Percentiles rank a stretch among this genome's conserved stretches.
Evolutionary conservation across 2,329 filamentous ascomycete genomes (phyloP).

Genomic region (Talaromyces albobiverticillius): DNA sequence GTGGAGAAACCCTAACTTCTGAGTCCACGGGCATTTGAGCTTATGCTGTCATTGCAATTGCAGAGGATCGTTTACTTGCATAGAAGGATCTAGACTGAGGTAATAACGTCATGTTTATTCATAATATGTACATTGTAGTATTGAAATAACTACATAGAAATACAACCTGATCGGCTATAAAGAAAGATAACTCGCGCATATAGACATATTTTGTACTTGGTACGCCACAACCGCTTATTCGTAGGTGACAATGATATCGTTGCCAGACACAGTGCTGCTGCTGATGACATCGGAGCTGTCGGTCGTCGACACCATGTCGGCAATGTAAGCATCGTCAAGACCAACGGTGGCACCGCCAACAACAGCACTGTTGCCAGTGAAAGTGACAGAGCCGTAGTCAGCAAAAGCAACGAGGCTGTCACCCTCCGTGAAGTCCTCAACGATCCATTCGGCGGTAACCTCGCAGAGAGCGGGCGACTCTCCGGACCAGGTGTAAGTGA

Average conservation of each 20-base stretch:
- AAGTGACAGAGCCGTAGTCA: slow-evolving; percentile 10
- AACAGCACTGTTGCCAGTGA: slow-evolving; percentile 10
- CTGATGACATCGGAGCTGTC: slow-evolving; percentile 8
- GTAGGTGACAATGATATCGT: slow-evolving; percentile 9
- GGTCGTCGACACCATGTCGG: slow-evolving; percentile 9
- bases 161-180: no score
- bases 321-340: neutral
- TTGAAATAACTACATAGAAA: no score
- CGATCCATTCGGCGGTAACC: slow-evolving; percentile 10
- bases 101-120: no score
- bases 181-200: no score
- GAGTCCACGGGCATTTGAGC: no score
- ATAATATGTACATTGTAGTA: no score
- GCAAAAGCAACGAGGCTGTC: slow-evolving; percentile 8
- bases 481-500: neutral
- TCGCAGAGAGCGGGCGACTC: slow-evolving; percentile 8
- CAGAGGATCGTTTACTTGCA: no score
- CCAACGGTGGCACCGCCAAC: slow-evolving; percentile 1
- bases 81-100: no score
- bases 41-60: no score
- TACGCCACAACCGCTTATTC: no score
- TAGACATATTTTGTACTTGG: no score
- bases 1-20: no score
- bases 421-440: slow-evolving; percentile 11
- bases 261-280: neutral